phyloP scores from a whole-genome alignment of 805 yeast genomes.

The Saturnispora serradocipensis region DNA sequence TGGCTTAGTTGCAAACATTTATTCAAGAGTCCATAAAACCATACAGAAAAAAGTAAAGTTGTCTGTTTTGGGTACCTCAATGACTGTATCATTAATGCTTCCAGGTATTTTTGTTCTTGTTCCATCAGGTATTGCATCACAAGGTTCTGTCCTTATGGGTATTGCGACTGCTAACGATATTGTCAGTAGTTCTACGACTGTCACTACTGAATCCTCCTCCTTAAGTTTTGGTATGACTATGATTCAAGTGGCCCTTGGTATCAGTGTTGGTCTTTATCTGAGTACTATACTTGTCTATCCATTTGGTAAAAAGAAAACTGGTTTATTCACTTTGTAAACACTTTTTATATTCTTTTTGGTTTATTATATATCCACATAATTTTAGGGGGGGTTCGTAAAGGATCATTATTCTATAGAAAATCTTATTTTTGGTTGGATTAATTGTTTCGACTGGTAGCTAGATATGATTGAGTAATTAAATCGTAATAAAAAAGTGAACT shows the following conservation, averaged over 20 bases:
- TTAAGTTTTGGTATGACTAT: constrained; percentile 69
- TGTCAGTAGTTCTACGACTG: constrained; percentile 27
- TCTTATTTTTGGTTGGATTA: too few species aligned
- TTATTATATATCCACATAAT: too few species aligned
- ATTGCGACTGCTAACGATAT: constrained; percentile 64
- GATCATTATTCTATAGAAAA: too few species aligned
- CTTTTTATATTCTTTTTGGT: too few species aligned
- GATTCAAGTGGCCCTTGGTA: constrained; percentile 91
- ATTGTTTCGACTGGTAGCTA: too few species aligned
- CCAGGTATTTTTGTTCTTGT: constrained; percentile 95
- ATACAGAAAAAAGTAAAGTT: constrained; percentile 17
- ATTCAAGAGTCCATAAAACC: constrained; percentile 80
- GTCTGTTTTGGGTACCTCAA: constrained; percentile 23
- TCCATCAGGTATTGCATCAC: constrained; percentile 90
- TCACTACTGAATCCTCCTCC: constrained; percentile 9
- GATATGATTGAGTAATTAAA: too few species aligned
- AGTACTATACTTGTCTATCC: constrained; percentile 89
- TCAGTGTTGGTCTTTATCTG: constrained; percentile 86
- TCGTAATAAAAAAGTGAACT: too few species aligned
- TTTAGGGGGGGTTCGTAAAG: too few species aligned
- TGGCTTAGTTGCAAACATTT: constrained; percentile 80
- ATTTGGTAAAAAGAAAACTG: constrained; percentile 81
- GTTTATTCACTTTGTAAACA: constrained; percentile 63
- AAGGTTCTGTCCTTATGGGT: constrained; percentile 77
- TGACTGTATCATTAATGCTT: constrained; percentile 92